A percentile compares a stretch with the other conserved stretches of the same genome.
Evolutionary conservation across 805 yeast species (phyloP).

Genomic region (Wickerhamiella vanderwaltii): DNA sequence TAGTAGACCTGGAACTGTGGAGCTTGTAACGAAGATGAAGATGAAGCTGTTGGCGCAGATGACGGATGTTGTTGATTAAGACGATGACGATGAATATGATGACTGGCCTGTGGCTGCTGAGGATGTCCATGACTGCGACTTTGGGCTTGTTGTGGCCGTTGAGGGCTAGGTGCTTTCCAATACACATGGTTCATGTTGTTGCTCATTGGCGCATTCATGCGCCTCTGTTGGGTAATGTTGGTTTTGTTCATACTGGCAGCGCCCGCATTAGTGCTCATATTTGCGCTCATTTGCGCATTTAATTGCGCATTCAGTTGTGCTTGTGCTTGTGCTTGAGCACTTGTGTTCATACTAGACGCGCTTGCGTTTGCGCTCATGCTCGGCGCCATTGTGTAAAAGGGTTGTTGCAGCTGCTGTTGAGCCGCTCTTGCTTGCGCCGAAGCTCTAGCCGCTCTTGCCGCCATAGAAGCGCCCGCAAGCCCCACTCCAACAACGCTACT

Average conservation of each 20-base stretch:
- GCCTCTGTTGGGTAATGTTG: not conserved
- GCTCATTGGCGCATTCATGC: not conserved
- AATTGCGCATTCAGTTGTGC: not conserved
- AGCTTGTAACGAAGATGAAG: not conserved
- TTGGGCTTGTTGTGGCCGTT: not conserved
- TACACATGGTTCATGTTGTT: too few relatives aligned
- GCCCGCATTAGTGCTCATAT: constrained; percentile 4
- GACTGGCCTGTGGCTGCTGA: constrained; percentile 3
- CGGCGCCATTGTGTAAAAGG: not conserved
- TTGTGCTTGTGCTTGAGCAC: not conserved
- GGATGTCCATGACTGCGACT: not conserved
- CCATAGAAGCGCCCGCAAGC: not conserved
- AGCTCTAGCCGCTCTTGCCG: constrained; percentile 9
- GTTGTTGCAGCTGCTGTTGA: constrained; percentile 2
- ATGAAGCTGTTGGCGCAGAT: not conserved
- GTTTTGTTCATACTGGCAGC: not conserved
- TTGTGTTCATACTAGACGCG: constrained; percentile 3
- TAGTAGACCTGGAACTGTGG: not conserved
- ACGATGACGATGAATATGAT: too few relatives aligned
- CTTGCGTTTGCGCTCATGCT: constrained; percentile 6
- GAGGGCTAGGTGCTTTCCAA: too few relatives aligned
- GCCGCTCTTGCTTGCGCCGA: constrained; percentile 1
- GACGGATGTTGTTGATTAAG: not conserved
- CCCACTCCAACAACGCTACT: constrained; percentile 5
- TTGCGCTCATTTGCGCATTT: not conserved